A percentile compares a stretch with the other conserved stretches of the same genome.
Conservation (phyloP, 1,284 basidiomycete species). For the Heterobasidion parviporum region DNA sequence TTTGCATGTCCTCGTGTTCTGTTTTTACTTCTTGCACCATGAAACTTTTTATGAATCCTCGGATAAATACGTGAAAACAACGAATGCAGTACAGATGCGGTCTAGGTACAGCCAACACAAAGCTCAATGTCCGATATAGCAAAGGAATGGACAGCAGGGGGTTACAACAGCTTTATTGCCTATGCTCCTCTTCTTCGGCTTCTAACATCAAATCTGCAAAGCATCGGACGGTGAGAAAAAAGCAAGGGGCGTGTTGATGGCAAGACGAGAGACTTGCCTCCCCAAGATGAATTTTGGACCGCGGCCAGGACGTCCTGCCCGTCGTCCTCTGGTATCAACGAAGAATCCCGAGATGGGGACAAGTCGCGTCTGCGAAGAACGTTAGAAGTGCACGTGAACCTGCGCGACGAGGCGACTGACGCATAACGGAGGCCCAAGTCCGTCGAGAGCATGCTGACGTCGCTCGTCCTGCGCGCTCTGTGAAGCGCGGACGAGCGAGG, state of each 20-base stretch:
- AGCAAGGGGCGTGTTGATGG: background rate
- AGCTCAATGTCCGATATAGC: background rate
- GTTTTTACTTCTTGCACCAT: background rate
- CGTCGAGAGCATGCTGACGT: constrained; percentile 51
- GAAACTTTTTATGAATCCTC: background rate
- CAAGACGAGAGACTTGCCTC: constrained; percentile 35
- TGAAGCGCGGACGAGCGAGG: constrained; percentile 36
- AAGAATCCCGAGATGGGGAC: constrained; percentile 29
- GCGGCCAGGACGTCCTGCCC: constrained; percentile 45
- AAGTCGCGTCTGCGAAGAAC: constrained; percentile 30
- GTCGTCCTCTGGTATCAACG: constrained; percentile 34
- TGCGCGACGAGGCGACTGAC: constrained; percentile 25
- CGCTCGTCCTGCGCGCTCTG: constrained; percentile 45
- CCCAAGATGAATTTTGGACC: constrained; percentile 63
- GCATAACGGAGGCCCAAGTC: constrained; percentile 41
- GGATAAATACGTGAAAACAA: constrained; percentile 3
- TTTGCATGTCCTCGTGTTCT: background rate
- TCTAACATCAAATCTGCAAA: constrained; percentile 46
- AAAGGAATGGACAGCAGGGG: background rate
- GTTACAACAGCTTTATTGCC: background rate
- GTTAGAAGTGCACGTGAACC: background rate
- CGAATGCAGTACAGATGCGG: constrained; percentile 12
- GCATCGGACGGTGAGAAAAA: background rate
- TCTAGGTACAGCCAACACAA: constrained; percentile 4
- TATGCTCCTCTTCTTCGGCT: constrained; percentile 42